These are phyloP conservation scores for Sarcodon sp. DNA, from an alignment of 768 basidiomycete species.

Conservation along the genomic window DNA sequence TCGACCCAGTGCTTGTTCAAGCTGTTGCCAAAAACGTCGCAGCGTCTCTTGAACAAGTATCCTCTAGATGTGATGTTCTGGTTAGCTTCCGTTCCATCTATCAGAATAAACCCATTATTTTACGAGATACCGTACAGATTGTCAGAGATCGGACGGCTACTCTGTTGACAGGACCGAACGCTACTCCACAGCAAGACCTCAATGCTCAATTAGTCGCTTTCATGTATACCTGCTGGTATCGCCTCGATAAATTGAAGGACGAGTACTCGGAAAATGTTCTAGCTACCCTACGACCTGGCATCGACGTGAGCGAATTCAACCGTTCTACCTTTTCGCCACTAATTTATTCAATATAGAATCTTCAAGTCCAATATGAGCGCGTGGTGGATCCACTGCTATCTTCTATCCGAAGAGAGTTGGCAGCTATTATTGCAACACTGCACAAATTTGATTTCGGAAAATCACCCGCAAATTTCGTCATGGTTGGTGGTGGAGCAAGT, in stretches of 20 bases:
- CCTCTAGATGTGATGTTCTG: conserved; percentile 50
- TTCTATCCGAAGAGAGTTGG: conserved; percentile 70
- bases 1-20: conserved; percentile 80
- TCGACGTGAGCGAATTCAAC: conserved; percentile 34
- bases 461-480: conserved; percentile 43
- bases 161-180: conserved; percentile 60
- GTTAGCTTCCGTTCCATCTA: conserved; percentile 28
- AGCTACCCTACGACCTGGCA: conserved; percentile 35
- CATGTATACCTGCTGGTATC: conserved; percentile 64
- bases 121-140: conserved; percentile 28
- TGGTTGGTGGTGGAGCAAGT: conserved; percentile 53
- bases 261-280: conserved; percentile 57
- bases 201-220: conserved; percentile 75
- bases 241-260: conserved; percentile 48
- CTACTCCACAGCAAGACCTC: conserved; percentile 64
- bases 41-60: conserved; percentile 55
- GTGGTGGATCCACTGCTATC: conserved; percentile 49
- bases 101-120: not conserved
- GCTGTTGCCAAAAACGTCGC: conserved; percentile 67
- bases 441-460: conserved; percentile 80
- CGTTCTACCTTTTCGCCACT: not conserved
- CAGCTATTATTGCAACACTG: conserved; percentile 66
- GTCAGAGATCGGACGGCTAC: conserved; percentile 69
- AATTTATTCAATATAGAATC: conserved; percentile 24
- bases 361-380: conserved; percentile 36